Base-by-base conservation (phyloP, 2,329 filamentous ascomycete species). In the Cordyceps cicadae region DNA sequence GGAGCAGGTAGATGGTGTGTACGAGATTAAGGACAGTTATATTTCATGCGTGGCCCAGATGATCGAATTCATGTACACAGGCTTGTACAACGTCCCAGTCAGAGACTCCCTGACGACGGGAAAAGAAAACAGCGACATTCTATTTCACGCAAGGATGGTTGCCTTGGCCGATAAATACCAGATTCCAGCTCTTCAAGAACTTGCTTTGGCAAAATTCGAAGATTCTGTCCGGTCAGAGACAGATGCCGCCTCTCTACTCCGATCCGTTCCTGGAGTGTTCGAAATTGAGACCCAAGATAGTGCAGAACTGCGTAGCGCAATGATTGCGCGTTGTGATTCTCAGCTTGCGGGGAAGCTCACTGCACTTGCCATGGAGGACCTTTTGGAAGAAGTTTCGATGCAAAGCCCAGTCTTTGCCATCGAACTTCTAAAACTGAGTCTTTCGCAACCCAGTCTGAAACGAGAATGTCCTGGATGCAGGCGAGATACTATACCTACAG, bases 1-100 rank as follows among this genome's bases (percentile, higher is more conserved):
- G 52, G 37, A 54, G 1, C 0, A 11, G 4, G 7, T 26, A 0
- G 2, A 11, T 0, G 9, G 4, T 8, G 5, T 1, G 0, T 54
- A 54, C 21, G 21, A 54, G 12, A 43, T 54, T 8, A 29, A 54
- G 3, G 52, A 41, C 14, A 26, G 34, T 1, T 7, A 19, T 7
- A 26, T n/a, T n/a, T 0, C 8, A 0, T 8, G 9, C 8, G 37
- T 54, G 3, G 6, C 4, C 2, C 17, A 0, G 14, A 54, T 54
- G 37, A 15, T 54, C 11, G n/a, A n/a, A n/a, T n/a, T 43, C 52
- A 43, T 54, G 41, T 55, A 55, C 29, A 55, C 26, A 3, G 53
- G 53, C 11, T 34, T 26, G 0, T 48, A 48, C 3, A 0, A 46
- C 1, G 8, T 15, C 3, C 8, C 34, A 0, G 4, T 1, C 3